phyloP scores from a whole-genome alignment of 345 rosid species.

The Salix arbutifolia region DNA sequence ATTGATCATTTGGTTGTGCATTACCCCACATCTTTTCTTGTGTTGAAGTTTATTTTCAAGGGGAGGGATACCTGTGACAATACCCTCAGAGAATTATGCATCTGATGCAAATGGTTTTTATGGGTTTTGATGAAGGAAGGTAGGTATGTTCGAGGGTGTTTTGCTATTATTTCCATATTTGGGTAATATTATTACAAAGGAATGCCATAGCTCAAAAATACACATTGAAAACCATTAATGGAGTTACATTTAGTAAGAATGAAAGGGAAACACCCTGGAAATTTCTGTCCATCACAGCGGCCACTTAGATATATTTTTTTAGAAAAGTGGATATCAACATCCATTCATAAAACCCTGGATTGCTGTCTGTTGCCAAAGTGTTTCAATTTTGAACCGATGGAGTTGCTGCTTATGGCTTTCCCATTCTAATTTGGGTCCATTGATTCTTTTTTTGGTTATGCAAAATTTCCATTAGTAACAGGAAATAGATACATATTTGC shows the following conservation, averaged over 20 bases:
- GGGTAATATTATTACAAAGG: not conserved
- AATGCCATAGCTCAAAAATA: no score
- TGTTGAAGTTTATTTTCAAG: not conserved
- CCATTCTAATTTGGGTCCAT: not conserved
- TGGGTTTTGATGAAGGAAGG: not conserved
- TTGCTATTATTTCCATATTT: not conserved
- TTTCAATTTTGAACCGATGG: not conserved
- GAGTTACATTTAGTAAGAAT: no score
- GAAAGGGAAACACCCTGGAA: no score
- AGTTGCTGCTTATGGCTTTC: not conserved
- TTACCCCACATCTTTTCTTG: not conserved
- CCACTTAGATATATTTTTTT: no score
- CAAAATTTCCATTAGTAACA: no score
- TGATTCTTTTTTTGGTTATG: not conserved
- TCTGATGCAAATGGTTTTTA: not conserved
- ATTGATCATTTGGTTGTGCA: not conserved
- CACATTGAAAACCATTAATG: no score
- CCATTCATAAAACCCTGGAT: no score
- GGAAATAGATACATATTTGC: not conserved
- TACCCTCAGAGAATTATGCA: no score
- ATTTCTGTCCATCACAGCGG: no score
- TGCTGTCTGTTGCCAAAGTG: not conserved
- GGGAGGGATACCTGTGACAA: not conserved
- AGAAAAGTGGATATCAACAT: no score
- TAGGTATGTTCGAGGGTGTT: not conserved